Base-by-base conservation (phyloP, 2,329 filamentous ascomycete genomes). In the Fusarium tuaranense region DNA sequence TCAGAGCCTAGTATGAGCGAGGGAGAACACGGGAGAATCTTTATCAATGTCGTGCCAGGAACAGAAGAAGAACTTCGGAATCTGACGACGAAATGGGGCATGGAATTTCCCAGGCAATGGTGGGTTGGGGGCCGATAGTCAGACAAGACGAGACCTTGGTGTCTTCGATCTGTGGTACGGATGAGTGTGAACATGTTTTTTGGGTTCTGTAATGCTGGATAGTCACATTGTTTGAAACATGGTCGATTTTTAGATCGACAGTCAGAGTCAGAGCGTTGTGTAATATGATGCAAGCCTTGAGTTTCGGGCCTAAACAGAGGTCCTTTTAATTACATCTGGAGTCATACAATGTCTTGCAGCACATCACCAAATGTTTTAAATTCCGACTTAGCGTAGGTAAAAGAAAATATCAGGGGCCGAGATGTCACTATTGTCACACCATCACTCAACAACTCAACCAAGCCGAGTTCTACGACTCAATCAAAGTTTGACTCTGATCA, bases 11-110 rank as follows among this genome's bases (percentile, higher is more conserved):
- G 72, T n/a, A 83, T 84, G 81, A 78, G 78, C 30, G 48, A 69
- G 0, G 73, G 75, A 1, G 71, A 78, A 9, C 8, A 20, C 5
- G 76, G 76, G 0, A 78, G 83, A 2, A 76, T 85, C 1, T 84
- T 85, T 63, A 72, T 85, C 1, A 85, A 85, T 58, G 79, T 84
- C 8, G 82, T 85, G 3, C 83, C 83, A 0, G 83, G 83, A 2
- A 80, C 66, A 16, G 72, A 78, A 53, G 80, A 78, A 9, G 83
- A 85, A 69, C 70, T 85, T n/a, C 71, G 72, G 7, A 68, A 63
- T 1, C 67, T 84, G 4, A 78, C 80, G 72, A 27, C 53, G 2
- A 80, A 78, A 68, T 85, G 83, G 83, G 83, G 83, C 4, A 84
- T 84, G 82, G 73, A 76, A 55, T 84, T 81, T 66, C 83, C 83